Conservation (phyloP, 2,329 filamentous ascomycete species). For the Phyllosticta citribraziliensis region DNA sequence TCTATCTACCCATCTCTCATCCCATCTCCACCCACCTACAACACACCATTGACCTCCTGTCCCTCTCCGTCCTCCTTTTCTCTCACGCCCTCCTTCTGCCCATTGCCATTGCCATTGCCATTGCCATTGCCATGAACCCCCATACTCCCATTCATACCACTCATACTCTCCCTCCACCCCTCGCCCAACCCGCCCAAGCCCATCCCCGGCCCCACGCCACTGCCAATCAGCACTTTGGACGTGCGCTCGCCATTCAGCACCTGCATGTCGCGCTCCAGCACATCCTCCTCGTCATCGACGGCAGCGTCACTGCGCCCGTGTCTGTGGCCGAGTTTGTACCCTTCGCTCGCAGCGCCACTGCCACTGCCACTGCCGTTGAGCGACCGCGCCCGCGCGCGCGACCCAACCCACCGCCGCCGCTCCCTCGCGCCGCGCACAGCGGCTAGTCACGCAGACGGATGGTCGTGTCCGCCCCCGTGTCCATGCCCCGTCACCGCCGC, state of each 20-base stretch:
- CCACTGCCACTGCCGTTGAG: not conserved
- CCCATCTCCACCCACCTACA: too few species aligned
- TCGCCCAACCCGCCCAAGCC: conserved; percentile 11
- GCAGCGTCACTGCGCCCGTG: too few species aligned
- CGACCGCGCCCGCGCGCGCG: not conserved
- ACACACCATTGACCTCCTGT: too few species aligned
- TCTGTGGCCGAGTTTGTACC: too few species aligned
- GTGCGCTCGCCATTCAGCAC: not conserved
- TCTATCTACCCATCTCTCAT: too few species aligned
- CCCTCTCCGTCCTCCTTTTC: too few species aligned
- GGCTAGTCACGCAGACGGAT: not conserved
- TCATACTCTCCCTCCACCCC: conserved; percentile 13
- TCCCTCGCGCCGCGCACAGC: not conserved
- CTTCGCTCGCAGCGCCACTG: too few species aligned
- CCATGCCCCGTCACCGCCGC: not conserved
- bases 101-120: too few species aligned
- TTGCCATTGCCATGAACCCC: too few species aligned
- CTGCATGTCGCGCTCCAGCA: not conserved
- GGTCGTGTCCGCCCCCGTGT: not conserved
- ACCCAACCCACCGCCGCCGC: not conserved
- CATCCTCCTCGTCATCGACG: too few species aligned
- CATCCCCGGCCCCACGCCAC: conserved; percentile 21
- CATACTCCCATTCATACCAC: too few species aligned
- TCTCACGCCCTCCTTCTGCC: too few species aligned
- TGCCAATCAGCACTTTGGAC: not conserved